These are phyloP conservation scores for Hygrophoropsis aurantiaca DNA, from an alignment of 768 basidiomycete genomes.

Conservation along the genomic window DNA sequence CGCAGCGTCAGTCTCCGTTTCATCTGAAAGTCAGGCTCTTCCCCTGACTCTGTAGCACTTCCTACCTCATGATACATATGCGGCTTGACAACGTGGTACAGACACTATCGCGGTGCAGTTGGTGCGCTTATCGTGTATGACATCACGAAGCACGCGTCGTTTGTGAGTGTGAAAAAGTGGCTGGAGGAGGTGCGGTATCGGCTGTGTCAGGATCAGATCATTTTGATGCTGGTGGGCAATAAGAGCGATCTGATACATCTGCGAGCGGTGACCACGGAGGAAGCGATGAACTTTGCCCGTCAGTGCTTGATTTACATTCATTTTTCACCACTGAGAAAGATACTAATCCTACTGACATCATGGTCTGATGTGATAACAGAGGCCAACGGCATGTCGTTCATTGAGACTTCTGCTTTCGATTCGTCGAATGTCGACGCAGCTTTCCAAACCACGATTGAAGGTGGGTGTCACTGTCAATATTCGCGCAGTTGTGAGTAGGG, in stretches of 20 bases:
- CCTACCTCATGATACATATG: neutral
- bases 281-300: conserved; percentile 92
- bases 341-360: conserved; percentile 1
- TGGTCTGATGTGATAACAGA: conserved; percentile 41
- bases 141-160: conserved; percentile 92
- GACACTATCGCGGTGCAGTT: conserved; percentile 98
- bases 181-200: conserved; percentile 96
- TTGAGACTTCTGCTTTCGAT: conserved; percentile 99
- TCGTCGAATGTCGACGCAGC: conserved; percentile 97
- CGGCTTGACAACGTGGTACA: conserved; percentile 25
- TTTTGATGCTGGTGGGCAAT: conserved; percentile 96
- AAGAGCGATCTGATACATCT: conserved; percentile 99
- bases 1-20: conserved; percentile 65
- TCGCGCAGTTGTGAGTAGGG: neutral
- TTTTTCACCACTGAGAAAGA: neutral
- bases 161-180: conserved; percentile 93
- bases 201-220: conserved; percentile 88
- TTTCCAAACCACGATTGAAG: conserved; percentile 94
- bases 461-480: conserved; percentile 40
- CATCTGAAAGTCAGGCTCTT: neutral
- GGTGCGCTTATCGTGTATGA: conserved; percentile 93
- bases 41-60: no score
- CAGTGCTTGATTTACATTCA: conserved; percentile 31
- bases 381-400: conserved; percentile 90
- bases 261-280: conserved; percentile 94